These are phyloP conservation scores for Kazachstania sp. DNA, from an alignment of 1,139 yeast genomes.

Conservation along the genomic window DNA sequence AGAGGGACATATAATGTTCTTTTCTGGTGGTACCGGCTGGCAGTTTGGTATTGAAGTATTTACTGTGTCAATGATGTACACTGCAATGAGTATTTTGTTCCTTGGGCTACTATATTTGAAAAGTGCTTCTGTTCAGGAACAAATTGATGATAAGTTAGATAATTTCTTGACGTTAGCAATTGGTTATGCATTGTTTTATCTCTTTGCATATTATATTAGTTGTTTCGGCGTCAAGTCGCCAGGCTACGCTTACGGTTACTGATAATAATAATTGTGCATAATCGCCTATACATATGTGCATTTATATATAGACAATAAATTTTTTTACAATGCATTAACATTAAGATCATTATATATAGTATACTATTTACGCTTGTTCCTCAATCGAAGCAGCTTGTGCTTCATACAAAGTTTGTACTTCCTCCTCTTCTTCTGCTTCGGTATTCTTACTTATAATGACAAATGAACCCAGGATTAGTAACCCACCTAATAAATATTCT, in stretches of 20 bases:
- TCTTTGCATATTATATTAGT: slow-evolving; percentile 31
- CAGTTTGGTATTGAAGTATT: slow-evolving; percentile 64
- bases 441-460: slow-evolving; percentile 75
- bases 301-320: not conserved
- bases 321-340: too few species aligned
- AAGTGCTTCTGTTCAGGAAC: slow-evolving; percentile 6
- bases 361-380: not conserved
- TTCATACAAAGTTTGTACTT: not conserved
- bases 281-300: not conserved
- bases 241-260: slow-evolving; percentile 32
- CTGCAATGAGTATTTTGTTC: slow-evolving; percentile 36
- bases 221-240: slow-evolving; percentile 35
- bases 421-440: slow-evolving; percentile 37
- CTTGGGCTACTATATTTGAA: slow-evolving; percentile 34
- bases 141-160: slow-evolving; percentile 12
- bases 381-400: not conserved
- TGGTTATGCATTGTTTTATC: slow-evolving; percentile 27
- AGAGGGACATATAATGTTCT: slow-evolving; percentile 40
- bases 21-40: slow-evolving; percentile 55
- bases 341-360: too few species aligned
- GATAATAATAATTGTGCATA: not conserved
- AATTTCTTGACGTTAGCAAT: slow-evolving; percentile 18
- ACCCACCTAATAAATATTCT: slow-evolving; percentile 70
- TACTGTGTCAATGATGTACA: slow-evolving; percentile 43
- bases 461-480: slow-evolving; percentile 71